Conservation (phyloP, 495 filamentous ascomycete genomes). For the Penicillium atrosanguineum region DNA sequence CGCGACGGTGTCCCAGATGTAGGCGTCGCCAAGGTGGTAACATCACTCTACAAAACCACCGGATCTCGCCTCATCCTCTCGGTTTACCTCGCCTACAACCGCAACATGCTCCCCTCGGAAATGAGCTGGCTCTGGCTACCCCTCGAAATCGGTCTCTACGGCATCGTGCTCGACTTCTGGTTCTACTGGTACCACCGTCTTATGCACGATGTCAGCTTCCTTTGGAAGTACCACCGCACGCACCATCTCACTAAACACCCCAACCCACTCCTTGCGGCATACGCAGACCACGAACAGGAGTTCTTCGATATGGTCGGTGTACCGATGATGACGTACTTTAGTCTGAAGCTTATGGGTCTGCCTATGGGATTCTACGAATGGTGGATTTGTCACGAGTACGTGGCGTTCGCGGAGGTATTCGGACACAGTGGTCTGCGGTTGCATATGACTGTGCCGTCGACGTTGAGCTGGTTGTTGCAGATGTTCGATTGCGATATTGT, state of each 20-base stretch:
- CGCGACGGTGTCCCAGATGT: constrained; percentile 32
- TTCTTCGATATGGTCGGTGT: constrained; percentile 46
- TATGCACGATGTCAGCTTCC: constrained; percentile 40
- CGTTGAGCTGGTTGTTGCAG: constrained; percentile 36
- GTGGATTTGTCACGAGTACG: constrained; percentile 44
- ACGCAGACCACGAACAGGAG: constrained; percentile 44
- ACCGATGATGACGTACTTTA: constrained; percentile 36
- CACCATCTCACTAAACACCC: constrained; percentile 47
- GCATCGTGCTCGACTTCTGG: constrained; percentile 45
- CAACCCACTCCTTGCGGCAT: constrained; percentile 40
- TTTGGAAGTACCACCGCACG: constrained; percentile 45
- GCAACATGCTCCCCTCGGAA: constrained; percentile 13
- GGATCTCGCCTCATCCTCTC: constrained; percentile 31
- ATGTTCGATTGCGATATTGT: constrained; percentile 37
- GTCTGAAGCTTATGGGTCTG: constrained; percentile 29
- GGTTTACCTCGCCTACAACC: constrained; percentile 26
- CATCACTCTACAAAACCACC: constrained; percentile 32
- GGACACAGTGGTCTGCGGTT: constrained; percentile 40
- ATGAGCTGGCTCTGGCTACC: constrained; percentile 52
- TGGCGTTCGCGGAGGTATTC: constrained; percentile 40
- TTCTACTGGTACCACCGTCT: constrained; percentile 45
- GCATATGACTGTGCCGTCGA: constrained; percentile 33
- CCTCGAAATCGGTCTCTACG: constrained; percentile 39
- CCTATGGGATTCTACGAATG: constrained; percentile 45
- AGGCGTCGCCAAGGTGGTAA: constrained; percentile 27